phyloP scores from a whole-genome alignment of 2,329 filamentous ascomycete genomes.

The Cadophora gregata region DNA sequence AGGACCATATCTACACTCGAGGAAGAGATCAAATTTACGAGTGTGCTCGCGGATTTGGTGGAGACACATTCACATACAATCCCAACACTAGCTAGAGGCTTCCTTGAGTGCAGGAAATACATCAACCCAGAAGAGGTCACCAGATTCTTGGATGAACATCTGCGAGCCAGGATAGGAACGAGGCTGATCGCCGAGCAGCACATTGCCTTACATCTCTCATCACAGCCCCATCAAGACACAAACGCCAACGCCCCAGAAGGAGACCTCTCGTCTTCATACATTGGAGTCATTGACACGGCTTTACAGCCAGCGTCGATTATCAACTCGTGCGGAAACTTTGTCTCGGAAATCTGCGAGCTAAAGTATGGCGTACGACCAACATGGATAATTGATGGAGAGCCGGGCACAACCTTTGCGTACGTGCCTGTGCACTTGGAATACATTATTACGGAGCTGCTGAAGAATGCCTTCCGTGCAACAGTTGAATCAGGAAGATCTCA shows the following conservation, averaged over 20 bases:
- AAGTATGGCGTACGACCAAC: constrained; percentile 89
- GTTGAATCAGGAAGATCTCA: constrained; percentile 81
- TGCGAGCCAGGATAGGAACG: constrained; percentile 92
- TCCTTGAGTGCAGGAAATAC: constrained; percentile 91
- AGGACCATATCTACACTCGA: constrained; percentile 73
- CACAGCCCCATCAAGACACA: constrained; percentile 72
- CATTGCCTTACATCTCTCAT: constrained; percentile 82
- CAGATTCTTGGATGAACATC: constrained; percentile 88
- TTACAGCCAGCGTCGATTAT: constrained; percentile 83
- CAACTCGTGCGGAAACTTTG: constrained; percentile 84
- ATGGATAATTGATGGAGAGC: constrained; percentile 82
- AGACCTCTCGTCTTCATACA: constrained; percentile 67
- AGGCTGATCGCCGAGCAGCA: constrained; percentile 95
- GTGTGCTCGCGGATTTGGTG: constrained; percentile 93
- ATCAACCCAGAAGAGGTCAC: constrained; percentile 86
- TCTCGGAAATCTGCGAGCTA: constrained; percentile 94
- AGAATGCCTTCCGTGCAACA: constrained; percentile 94
- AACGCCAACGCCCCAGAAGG: constrained; percentile 56
- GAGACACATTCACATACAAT: constrained; percentile 95
- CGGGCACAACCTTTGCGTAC: constrained; percentile 87
- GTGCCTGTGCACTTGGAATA: constrained; percentile 97
- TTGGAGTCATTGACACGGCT: constrained; percentile 93
- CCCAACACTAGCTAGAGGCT: constrained; percentile 86
- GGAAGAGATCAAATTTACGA: constrained; percentile 89
- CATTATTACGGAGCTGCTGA: constrained; percentile 93